Evolutionary conservation across 1,139 yeast genomes (phyloP), one percentile per base, ranked within the genome.

Genomic region (Candida albicans): DNA sequence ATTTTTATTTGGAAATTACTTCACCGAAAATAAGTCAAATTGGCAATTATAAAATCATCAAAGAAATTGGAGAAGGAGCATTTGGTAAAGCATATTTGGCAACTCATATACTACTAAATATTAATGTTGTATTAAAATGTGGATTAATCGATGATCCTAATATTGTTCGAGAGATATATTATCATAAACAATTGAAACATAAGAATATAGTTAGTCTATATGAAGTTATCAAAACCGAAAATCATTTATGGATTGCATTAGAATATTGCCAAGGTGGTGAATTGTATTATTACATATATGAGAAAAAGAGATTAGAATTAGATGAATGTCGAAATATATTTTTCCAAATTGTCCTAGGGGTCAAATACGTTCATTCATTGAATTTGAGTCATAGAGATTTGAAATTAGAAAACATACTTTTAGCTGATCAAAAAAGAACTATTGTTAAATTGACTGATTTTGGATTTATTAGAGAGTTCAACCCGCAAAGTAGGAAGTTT

Each of bases 201-300:
- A 89, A 89, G 11, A 84, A 89, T 59, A 87, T 93, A 38, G 90
- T 95, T 10, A 80, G 83, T 49, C 72, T 93, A 8, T 91, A 89
- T 61, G 99, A 93, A 60, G 85, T 90, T 33, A 82, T 93, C 31
- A 80, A 87, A 41, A 84, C 96, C 0, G 96, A 90, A 51, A 75
- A 77, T 5, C 77, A 78, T 52, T 84, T 91, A 3, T 93, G 96
- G 90, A 77, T 93, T 68, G 96, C 82, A 0, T 62, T 91, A 55
- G 98, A 93, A 58, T 91, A 88, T 64, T 91, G 96, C 57, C 85
- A 90, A 15, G 95, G 95, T 1, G 87, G 87, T 41, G 99, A 93
- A 58, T 68, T 93, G 25, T 90, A 84, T 58, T 87, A 84, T 41
- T 79, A 84, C 57, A 78, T 93, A 36, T 74, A 87, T 35, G 76